Base-by-base conservation (phyloP, 1,284 basidiomycete genomes). In the Naganishia liquefaciens region DNA sequence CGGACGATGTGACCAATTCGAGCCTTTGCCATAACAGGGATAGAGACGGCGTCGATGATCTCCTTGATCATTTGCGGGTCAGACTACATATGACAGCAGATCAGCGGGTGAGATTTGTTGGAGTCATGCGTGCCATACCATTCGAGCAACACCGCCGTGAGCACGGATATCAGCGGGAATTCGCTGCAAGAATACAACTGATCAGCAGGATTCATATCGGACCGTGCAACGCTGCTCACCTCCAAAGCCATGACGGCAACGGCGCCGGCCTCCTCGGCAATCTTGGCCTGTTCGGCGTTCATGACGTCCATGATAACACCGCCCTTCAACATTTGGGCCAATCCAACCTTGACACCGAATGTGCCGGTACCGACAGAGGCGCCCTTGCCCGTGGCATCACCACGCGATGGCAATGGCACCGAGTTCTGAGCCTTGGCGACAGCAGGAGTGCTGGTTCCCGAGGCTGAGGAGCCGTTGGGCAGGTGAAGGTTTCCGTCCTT, bases 51-150 rank as follows among this genome's bases (percentile, higher is more conserved):
- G 64, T 88, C 88, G 71, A 93, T 89, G 78, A 97, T 97, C 76
- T 90, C 86, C 80, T 97, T 97, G 83, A 99, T 98, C 89, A 98
- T 92, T 66, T 86, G 83, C 11, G 94, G 94, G 81, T 97, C 94
- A 75, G 90, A 93, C 91, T 93, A 73, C 42, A 23, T 15, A 23
- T 19, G 17, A 64, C 66, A 62, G 7, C 65, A 72, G 21, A 28
- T 60, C 58, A 25, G 44, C 25, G 62, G 17, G 25, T 3, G 49
- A 43, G 33, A 23, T 1, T 39, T 37, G 28, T 5, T 10, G 6
- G 10, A 7, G 10, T 13, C 4, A 30, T n/a, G 51, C 6, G 27
- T 15, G 21, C 51, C 40, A 57, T 43, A 91, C 91, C 93, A 97
- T 96, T 68, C 93, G 84, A 1, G 93, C 91, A 62, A 97, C 93